phyloP scores from a whole-genome alignment of 805 yeast species.

The Clavispora carvajalis region DNA sequence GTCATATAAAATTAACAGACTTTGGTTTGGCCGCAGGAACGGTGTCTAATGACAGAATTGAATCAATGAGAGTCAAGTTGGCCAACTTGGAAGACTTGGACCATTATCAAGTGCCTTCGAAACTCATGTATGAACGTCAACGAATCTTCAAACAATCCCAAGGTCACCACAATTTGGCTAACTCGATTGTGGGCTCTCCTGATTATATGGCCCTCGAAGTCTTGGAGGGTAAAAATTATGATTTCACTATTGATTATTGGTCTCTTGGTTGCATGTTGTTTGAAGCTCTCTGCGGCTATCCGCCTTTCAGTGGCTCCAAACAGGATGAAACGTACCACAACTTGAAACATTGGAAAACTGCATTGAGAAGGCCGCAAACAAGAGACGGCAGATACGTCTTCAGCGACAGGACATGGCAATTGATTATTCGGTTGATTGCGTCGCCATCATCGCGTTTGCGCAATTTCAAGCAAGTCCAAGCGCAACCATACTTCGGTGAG shows the following conservation, averaged over 20 bases:
- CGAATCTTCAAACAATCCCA: slow-evolving; percentile 77
- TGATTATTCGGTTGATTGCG: slow-evolving; percentile 74
- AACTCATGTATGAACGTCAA: slow-evolving; percentile 83
- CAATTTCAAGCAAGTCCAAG: slow-evolving; percentile 74
- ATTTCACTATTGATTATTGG: slow-evolving; percentile 98
- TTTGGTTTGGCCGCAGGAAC: slow-evolving; percentile 97
- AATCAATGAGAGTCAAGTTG: slow-evolving; percentile 74
- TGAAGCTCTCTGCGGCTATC: slow-evolving; percentile 93
- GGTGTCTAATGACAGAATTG: slow-evolving; percentile 87
- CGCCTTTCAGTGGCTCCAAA: slow-evolving; percentile 92
- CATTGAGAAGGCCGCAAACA: slow-evolving; percentile 83
- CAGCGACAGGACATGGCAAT: slow-evolving; percentile 94
- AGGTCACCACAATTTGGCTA: slow-evolving; percentile 80
- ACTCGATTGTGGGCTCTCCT: slow-evolving; percentile 95
- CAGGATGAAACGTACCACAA: slow-evolving; percentile 94
- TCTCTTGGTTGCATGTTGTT: slow-evolving; percentile 95
- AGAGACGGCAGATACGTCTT: slow-evolving; percentile 89
- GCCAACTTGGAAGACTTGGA: slow-evolving; percentile 71
- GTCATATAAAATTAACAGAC: slow-evolving; percentile 91
- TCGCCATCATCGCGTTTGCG: slow-evolving; percentile 70
- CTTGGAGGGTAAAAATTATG: slow-evolving; percentile 87
- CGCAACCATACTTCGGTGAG: slow-evolving; percentile 78
- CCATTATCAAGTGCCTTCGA: slow-evolving; percentile 51
- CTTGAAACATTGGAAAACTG: slow-evolving; percentile 86
- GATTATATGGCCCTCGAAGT: slow-evolving; percentile 99